Evolutionary conservation across 1,284 basidiomycete species (phyloP).

Genomic region (Ganoderma lingzhi): DNA sequence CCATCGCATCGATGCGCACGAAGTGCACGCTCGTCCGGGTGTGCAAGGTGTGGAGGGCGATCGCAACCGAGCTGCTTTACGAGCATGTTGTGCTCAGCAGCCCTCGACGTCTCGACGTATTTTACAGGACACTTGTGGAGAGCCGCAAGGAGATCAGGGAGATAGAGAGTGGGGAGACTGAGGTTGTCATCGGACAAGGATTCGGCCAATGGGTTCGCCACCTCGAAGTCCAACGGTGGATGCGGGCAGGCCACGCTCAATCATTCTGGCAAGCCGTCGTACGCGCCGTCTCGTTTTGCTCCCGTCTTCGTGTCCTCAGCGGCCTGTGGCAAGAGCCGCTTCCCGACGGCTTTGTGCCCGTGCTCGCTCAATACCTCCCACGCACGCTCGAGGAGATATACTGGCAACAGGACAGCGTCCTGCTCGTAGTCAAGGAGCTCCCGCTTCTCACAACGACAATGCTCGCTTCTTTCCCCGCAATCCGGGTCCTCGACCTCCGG

Average conservation of each 20-base stretch:
- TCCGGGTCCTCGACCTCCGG: slow-evolving; percentile 36
- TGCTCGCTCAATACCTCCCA: slow-evolving; percentile 34
- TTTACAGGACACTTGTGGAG: slow-evolving; percentile 32
- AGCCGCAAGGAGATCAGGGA: slow-evolving; percentile 22
- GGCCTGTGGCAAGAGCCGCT: slow-evolving; percentile 35
- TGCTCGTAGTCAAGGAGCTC: slow-evolving; percentile 29
- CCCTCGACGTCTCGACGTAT: slow-evolving; percentile 27
- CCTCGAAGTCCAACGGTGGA: slow-evolving; percentile 35
- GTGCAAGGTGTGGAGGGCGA: slow-evolving; percentile 55
- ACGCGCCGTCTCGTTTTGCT: slow-evolving; percentile 28
- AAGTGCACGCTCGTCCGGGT: slow-evolving; percentile 59
- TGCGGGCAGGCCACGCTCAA: slow-evolving; percentile 24
- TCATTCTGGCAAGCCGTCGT: slow-evolving; percentile 34
- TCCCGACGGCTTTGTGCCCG: slow-evolving; percentile 30
- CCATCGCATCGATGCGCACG: slow-evolving; percentile 50
- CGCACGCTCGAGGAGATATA: slow-evolving; percentile 34
- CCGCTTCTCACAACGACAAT: slow-evolving; percentile 28
- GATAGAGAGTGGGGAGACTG: not conserved
- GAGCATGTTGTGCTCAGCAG: slow-evolving; percentile 48
- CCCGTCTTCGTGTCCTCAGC: slow-evolving; percentile 35
- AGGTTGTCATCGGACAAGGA: slow-evolving; percentile 20
- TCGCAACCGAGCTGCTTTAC: slow-evolving; percentile 55
- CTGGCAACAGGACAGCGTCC: slow-evolving; percentile 36
- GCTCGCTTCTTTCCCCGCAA: slow-evolving; percentile 26
- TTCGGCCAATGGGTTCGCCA: slow-evolving; percentile 38